phyloP scores from a whole-genome alignment of 2,329 filamentous ascomycete species.

The Pseudopyrenochaeta lycopersici region DNA sequence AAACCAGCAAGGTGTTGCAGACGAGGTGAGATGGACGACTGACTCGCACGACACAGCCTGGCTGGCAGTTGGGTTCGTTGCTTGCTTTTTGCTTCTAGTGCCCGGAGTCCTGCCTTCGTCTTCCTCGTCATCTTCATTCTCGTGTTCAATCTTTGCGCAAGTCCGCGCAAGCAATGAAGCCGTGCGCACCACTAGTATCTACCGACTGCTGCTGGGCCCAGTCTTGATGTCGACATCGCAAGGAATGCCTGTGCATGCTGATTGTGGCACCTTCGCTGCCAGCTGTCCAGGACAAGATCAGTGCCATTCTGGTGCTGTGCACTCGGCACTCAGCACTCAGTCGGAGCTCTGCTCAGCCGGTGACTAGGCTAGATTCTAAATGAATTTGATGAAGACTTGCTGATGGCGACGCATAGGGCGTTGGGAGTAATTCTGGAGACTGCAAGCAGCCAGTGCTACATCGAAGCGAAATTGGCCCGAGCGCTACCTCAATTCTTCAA shows the following conservation, averaged over 20 bases:
- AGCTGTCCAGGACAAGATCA: not conserved
- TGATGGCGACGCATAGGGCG: too few species aligned
- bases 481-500: not conserved
- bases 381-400: not conserved
- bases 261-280: not conserved
- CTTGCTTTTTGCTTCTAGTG: not conserved
- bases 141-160: not conserved
- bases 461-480: not conserved
- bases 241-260: not conserved
- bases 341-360: slow-evolving; percentile 6
- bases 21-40: slow-evolving; percentile 7
- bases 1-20: slow-evolving; percentile 18
- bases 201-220: not conserved
- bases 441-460: not conserved
- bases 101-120: not conserved
- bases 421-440: not conserved
- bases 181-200: not conserved
- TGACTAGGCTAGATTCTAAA: not conserved
- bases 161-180: too few species aligned
- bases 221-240: slow-evolving; percentile 1
- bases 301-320: not conserved
- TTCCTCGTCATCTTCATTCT: not conserved
- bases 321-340: slow-evolving; percentile 9
- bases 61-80: slow-evolving; percentile 13
- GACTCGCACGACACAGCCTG: slow-evolving; percentile 13